These are phyloP conservation scores for Coix lacrymajobi DNA, from an alignment of 176 grass and related monocot species.

Conservation along the genomic window DNA sequence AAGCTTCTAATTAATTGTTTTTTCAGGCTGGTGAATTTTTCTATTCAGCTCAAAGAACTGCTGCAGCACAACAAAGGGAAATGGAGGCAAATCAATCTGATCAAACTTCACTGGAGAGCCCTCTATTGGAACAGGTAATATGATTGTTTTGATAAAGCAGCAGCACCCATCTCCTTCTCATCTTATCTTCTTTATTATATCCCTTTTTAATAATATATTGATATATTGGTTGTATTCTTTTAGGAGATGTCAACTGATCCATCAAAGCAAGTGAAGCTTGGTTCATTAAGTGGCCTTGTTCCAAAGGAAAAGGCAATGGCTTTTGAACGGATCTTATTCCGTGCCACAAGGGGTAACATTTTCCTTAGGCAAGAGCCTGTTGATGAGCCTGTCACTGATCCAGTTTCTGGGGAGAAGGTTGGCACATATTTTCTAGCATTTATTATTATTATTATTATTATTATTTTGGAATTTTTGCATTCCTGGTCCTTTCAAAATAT, in stretches of 20 bases:
- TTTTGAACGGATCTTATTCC: slow-evolving; percentile 96
- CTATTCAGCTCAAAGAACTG: slow-evolving; percentile 69
- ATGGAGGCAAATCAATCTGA: slow-evolving; percentile 54
- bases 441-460: slow-evolving; percentile 6
- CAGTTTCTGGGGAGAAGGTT: slow-evolving; percentile 90
- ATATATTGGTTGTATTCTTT: slow-evolving; percentile 20
- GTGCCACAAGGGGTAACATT: slow-evolving; percentile 93
- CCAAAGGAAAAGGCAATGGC: slow-evolving; percentile 93
- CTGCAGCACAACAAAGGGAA: slow-evolving; percentile 79
- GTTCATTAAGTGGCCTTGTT: slow-evolving; percentile 90
- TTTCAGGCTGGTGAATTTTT: slow-evolving; percentile 89
- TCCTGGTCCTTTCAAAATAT: not conserved
- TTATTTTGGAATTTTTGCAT: not conserved
- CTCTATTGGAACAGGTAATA: slow-evolving; percentile 80
- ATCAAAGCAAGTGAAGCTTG: slow-evolving; percentile 97
- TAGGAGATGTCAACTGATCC: slow-evolving; percentile 83
- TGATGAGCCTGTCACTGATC: slow-evolving; percentile 84
- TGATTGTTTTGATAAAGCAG: slow-evolving; percentile 4
- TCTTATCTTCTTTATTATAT: slow-evolving; percentile 7
- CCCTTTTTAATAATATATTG: not conserved
- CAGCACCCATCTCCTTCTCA: not conserved
- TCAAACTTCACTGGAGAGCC: slow-evolving; percentile 71
- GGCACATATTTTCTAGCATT: no score
- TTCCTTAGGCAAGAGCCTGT: slow-evolving; percentile 84
- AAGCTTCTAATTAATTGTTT: slow-evolving; percentile 26